Evolutionary conservation across 139 green algal genomes (phyloP), one percentile per base, ranked within the genome.

Genomic region (Volvox reticuliferus): DNA sequence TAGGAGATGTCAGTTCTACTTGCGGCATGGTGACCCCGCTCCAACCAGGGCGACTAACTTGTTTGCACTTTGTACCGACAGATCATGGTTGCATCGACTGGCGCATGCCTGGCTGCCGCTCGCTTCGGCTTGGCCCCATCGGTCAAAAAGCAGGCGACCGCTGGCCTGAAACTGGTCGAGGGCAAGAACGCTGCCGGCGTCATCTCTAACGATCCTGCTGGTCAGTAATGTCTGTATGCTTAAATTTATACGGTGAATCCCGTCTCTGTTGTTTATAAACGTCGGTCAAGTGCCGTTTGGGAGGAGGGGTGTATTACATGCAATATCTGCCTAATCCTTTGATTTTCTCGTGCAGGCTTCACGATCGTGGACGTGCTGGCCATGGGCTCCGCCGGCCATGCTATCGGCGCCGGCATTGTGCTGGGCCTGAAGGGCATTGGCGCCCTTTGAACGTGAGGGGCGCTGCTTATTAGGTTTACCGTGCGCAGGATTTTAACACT

Each of bases 51-150:
- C 5, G 44, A 55, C 44, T 55, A 55, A 55, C 9, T 55, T 5
- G 9, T 55, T 55, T 55, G 44, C 9, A 55, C 44, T 55, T 55
- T 5, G 44, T 55, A 9, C 44, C 44, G 44, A 55, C 95, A 99
- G 97, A 99, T 99, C 93, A 97, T 99, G 95, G 91, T 99, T 33
- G 95, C 94, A 22, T 97, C 94, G 92, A 99, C 96, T 78, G 91
- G 94, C 33, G 68, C 95, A 12, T 97, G 92, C 94, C 93, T 99
- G 77, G 91, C 95, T 36, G 97, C 98, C 44, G 97, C 96, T 91
- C 95, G 98, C 86, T 98, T 99, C 81, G 98, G 98, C 87, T 93
- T 99, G 35, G 98, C 98, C 30, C 98, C 98, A 44, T 97, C 97
- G 33, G 94, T 96, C 26, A 99, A 97, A 93, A 95, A 95, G 86